Base-by-base conservation (phyloP, 371 early-diverging fungal species). In the Globomyces sp. region DNA sequence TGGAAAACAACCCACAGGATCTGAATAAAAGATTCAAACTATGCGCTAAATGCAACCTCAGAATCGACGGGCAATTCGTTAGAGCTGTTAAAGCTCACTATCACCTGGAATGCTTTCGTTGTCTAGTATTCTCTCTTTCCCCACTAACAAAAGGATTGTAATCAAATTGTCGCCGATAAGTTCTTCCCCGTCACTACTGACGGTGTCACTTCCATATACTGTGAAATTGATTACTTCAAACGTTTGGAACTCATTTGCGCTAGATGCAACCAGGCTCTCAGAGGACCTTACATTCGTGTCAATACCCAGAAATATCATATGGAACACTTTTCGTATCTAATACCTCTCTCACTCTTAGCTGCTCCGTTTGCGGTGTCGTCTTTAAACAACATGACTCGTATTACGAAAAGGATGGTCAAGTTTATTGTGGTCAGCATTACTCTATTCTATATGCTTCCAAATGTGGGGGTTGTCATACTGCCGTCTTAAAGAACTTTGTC, bases 371-470 rank as follows among this genome's bases (percentile, higher is more conserved):
- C 65, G 82, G 90, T 10, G 91, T 89, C 4, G 88, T 91, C 40
- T 98, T 98, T 80, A 93, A 94, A 0, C 92, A 94, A 46, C 89
- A 94, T 57, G 98, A 95, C 72, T 91, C 92, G 0, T 94, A 95
- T 72, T 98, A 93, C 70, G 97, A 96, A 65, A 55, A 58, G 67
- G 49, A 55, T 48, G 64, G 58, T 37, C 36, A 57, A 64, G 88
- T 89, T 5, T 97, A 88, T 75, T 98, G 98, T 74, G 88, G 91
- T 69, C 84, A 86, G 59, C 98, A 97, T 74, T 98, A 92, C 73
- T 94, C 96, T 0, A 70, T 86, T 58, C 69, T 89, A 34, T 88
- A 83, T 58, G 92, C 94, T 44, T 85, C 87, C n/a, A 90, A 89
- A 66, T 98, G 98, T 68, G 88, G 90, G 10, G 97, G 98, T 1